Evolutionary conservation across 108 stramenopile genomes (phyloP), one percentile per base, ranked within the genome.

Genomic region (Cyclostephanos tholiformis): DNA sequence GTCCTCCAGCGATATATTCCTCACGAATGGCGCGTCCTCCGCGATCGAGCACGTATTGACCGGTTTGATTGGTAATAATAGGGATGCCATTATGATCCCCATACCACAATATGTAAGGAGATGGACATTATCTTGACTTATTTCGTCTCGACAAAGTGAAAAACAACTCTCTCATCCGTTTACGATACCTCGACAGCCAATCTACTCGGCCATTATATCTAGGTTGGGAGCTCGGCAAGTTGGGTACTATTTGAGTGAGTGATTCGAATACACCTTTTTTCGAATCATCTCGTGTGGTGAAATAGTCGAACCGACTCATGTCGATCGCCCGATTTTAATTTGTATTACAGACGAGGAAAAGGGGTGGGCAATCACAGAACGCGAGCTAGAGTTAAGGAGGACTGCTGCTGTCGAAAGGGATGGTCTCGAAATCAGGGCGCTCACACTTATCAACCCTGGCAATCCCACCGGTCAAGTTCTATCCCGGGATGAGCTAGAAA

Each of bases 401-500:
- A 83, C 85, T 41, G 74, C 82, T 30, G 94, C 94, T 26, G 74
- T 80, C 6, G 76, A 72, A 32, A 76, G 75, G 62, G 85, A 85
- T 51, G 82, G 84, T 41, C 86, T 96, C 38, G 82, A 88, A n/a
- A 80, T 91, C 3, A 77, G 75, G 53, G 96, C 94, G 0, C 60
- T 98, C 8, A 95, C 91, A 0, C 77, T 98, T 38, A 98, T 98
- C 70, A 98, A 98, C 77, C 97, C 97, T 1, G 97, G 97, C 27
- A 98, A 98, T 67, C 97, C 97, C n/a, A 97, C 97, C 3, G 97
- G 97, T 6, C 88, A 96, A 70, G 85, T 91, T 20, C 74, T 97
- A 58, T 68, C 81, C 19, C 82, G 87, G 58, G 83, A 85, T 52
- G 89, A 91, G 63, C 82, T 98, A 55, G 86, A 86, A 62, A 88